Evolutionary conservation across 495 filamentous ascomycete species (phyloP).

Genomic region (Bathelium albidoporum): DNA sequence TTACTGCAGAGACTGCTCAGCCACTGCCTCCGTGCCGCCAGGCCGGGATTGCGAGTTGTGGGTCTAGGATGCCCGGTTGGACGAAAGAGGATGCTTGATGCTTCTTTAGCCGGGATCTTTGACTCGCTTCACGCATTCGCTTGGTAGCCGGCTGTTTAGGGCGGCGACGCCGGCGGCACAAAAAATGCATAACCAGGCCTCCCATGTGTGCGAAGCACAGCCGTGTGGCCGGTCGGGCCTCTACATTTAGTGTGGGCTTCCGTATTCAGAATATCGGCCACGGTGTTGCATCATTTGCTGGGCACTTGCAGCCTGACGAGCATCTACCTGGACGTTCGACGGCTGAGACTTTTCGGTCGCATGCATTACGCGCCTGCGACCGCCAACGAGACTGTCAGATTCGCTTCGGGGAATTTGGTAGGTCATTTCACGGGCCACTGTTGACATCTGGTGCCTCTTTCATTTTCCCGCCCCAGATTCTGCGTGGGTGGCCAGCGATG

Average conservation of each 20-base stretch:
- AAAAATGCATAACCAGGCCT: constrained; percentile 1
- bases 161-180: constrained; percentile 5
- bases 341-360: neutral
- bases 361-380: neutral
- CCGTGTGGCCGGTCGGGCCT: constrained; percentile 2
- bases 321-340: neutral
- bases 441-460: neutral
- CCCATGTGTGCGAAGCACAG: constrained; percentile 1
- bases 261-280: neutral
- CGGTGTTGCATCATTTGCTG: constrained; percentile 2
- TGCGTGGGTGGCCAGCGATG: neutral
- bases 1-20: neutral
- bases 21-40: constrained; percentile 4
- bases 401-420: neutral
- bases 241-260: neutral
- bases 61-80: neutral
- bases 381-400: neutral
- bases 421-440: neutral
- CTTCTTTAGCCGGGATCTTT: neutral
- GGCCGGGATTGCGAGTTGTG: neutral
- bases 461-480: neutral
- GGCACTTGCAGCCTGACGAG: neutral
- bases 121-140: constrained; percentile 1
- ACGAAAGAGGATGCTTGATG: neutral
- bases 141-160: neutral